Conservation (phyloP, 331 rosid species). For the Spiraea crenata region DNA sequence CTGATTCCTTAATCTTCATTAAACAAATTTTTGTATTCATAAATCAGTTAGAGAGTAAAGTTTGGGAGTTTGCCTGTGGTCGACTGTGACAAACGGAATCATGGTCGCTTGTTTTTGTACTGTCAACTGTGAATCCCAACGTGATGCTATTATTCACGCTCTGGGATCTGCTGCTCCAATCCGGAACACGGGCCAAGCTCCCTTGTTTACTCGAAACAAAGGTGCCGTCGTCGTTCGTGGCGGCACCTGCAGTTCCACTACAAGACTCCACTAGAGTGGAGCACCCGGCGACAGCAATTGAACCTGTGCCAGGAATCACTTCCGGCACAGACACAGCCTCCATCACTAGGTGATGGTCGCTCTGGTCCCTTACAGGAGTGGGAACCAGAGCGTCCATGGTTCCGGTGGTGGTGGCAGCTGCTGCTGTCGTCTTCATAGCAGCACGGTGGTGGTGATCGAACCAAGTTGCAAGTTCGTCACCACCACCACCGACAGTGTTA, state of each 20-base stretch:
- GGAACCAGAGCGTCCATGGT: slow-evolving; percentile 84
- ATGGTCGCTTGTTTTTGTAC: too few species aligned
- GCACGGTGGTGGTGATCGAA: slow-evolving; percentile 24
- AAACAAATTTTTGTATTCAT: not conserved
- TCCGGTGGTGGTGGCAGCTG: slow-evolving; percentile 17
- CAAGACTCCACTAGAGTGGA: slow-evolving; percentile 48
- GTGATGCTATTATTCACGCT: slow-evolving; percentile 60
- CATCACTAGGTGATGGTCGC: slow-evolving; percentile 14
- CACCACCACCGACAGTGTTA: not conserved
- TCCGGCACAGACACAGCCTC: slow-evolving; percentile 22
- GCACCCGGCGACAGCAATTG: not conserved
- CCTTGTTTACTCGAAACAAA: slow-evolving; percentile 17
- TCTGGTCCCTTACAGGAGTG: slow-evolving; percentile 51
- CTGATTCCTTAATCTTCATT: not conserved
- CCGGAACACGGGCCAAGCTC: slow-evolving; percentile 34
- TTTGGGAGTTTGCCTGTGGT: slow-evolving; percentile 40
- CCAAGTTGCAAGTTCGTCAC: slow-evolving; percentile 45
- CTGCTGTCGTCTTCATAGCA: not conserved
- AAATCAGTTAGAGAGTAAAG: not conserved
- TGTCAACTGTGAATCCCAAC: slow-evolving; percentile 50
- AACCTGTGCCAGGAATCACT: not conserved
- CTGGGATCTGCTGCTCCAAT: slow-evolving; percentile 53
- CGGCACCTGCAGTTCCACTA: slow-evolving; percentile 14
- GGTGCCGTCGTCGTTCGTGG: slow-evolving; percentile 19
- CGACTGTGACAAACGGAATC: slow-evolving; percentile 34